Conservation (phyloP, 352 stramenopile genomes). For the Pythium folliculosum region DNA sequence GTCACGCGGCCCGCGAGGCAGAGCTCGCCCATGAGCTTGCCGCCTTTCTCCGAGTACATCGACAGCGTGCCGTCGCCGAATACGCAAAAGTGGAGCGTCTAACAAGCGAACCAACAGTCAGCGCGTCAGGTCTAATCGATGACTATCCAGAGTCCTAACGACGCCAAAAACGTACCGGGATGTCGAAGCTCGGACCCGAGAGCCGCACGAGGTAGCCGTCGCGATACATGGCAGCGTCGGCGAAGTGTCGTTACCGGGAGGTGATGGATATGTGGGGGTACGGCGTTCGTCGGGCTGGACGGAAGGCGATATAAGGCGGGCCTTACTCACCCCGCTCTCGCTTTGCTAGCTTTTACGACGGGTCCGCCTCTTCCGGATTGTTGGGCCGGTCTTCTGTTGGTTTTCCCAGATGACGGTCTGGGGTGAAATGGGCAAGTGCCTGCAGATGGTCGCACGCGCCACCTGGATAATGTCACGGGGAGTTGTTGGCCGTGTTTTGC, state of each 20-base stretch:
- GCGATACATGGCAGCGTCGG: constrained; percentile 57
- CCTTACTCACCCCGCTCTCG: background rate
- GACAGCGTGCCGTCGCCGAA: constrained; percentile 77
- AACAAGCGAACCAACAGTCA: background rate
- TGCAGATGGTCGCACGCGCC: background rate
- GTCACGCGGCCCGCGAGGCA: constrained; percentile 71
- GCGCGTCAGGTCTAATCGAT: background rate
- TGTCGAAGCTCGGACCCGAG: constrained; percentile 45
- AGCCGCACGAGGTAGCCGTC: constrained; percentile 81
- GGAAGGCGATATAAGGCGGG: background rate
- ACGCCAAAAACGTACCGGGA: constrained; percentile 40
- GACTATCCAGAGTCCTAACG: background rate
- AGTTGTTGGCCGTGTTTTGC: background rate
- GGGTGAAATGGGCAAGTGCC: background rate
- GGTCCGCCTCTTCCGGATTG: background rate
- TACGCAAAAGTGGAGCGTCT: constrained; percentile 75
- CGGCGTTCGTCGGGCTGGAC: background rate
- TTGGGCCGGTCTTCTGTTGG: background rate
- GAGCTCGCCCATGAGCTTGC: constrained; percentile 59
- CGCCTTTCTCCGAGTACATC: constrained; percentile 76
- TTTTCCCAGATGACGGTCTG: background rate
- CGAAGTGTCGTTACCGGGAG: background rate
- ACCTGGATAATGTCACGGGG: background rate
- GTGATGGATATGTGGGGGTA: background rate
- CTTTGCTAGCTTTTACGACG: background rate